Evolutionary conservation across 805 yeast genomes (phyloP).

Genomic region (Ogataea trehalophila): DNA sequence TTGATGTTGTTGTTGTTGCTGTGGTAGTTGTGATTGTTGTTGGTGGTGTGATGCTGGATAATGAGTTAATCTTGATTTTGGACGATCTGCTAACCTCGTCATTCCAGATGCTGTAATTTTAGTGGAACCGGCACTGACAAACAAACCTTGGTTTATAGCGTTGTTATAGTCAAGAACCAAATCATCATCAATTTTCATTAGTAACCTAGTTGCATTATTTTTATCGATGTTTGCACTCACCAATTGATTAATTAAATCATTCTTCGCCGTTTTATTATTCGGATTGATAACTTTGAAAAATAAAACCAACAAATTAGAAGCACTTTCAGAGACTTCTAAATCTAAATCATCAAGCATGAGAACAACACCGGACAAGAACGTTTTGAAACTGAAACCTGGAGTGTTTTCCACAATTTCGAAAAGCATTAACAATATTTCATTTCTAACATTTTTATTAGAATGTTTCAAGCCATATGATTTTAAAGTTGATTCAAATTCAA

Average conservation of each 20-base stretch:
- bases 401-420: constrained; percentile 36
- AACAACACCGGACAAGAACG: constrained; percentile 24
- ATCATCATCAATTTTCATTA: constrained; percentile 29
- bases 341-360: constrained; percentile 16
- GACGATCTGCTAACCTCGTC: constrained; percentile 6
- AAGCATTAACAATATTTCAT: constrained; percentile 43
- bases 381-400: constrained; percentile 31
- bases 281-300: constrained; percentile 34
- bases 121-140: constrained; percentile 27
- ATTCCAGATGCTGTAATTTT: constrained; percentile 17
- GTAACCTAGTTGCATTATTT: constrained; percentile 19
- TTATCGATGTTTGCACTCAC: constrained; percentile 29
- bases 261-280: constrained; percentile 34
- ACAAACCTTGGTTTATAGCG: constrained; percentile 11
- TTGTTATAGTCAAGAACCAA: constrained; percentile 17
- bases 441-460: constrained; percentile 33
- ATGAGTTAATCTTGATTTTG: constrained; percentile 10
- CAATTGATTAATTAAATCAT: constrained; percentile 41
- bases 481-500: constrained; percentile 42
- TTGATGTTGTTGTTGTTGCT: neutral
- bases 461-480: constrained; percentile 40
- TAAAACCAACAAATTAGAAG: constrained; percentile 27
- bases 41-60: constrained; percentile 3
- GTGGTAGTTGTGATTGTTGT: neutral
- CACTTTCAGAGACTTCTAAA: constrained; percentile 11